Evolutionary conservation across 2,329 filamentous ascomycete genomes (phyloP).

Genomic region (Ophidiomyces ophidiicola): DNA sequence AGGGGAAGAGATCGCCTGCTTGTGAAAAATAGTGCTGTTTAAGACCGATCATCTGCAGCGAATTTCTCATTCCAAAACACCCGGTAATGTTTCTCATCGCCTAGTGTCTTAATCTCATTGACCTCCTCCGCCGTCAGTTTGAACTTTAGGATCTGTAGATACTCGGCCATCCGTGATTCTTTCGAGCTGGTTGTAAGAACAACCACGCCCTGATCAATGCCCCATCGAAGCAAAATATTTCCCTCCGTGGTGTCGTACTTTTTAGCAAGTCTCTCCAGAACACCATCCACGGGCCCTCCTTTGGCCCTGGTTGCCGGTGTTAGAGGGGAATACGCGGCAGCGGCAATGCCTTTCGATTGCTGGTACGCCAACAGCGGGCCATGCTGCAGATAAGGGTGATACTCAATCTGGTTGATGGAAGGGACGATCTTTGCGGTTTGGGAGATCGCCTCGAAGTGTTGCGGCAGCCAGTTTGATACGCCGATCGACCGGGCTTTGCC

Average conservation of each 20-base stretch:
- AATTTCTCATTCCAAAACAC: conserved; percentile 43
- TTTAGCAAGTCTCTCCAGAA: conserved; percentile 41
- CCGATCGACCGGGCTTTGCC: conserved; percentile 51
- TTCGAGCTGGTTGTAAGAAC: conserved; percentile 50
- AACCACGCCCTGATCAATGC: conserved; percentile 48
- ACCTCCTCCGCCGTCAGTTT: conserved; percentile 48
- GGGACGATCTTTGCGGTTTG: conserved; percentile 34
- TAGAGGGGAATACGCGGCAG: conserved; percentile 33
- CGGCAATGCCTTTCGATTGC: conserved; percentile 31
- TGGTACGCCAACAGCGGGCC: conserved; percentile 32
- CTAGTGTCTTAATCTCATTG: conserved; percentile 39
- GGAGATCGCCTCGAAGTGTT: conserved; percentile 43
- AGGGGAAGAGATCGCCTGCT: too few relatives aligned
- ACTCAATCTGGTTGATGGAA: conserved; percentile 34
- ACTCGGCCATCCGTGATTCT: conserved; percentile 47
- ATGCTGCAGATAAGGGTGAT: conserved; percentile 39
- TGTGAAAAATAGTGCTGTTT: neutral
- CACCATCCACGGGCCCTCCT: conserved; percentile 44
- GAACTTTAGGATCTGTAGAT: conserved; percentile 45
- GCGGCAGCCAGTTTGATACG: conserved; percentile 48
- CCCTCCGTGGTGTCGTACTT: conserved; percentile 49
- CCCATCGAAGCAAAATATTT: conserved; percentile 49
- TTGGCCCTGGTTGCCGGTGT: conserved; percentile 43
- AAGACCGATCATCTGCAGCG: conserved; percentile 33
- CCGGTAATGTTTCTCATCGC: conserved; percentile 40